These are phyloP conservation scores for Aspergillus clavatus DNA, from an alignment of 2,329 filamentous ascomycete species.

Conservation along the genomic window DNA sequence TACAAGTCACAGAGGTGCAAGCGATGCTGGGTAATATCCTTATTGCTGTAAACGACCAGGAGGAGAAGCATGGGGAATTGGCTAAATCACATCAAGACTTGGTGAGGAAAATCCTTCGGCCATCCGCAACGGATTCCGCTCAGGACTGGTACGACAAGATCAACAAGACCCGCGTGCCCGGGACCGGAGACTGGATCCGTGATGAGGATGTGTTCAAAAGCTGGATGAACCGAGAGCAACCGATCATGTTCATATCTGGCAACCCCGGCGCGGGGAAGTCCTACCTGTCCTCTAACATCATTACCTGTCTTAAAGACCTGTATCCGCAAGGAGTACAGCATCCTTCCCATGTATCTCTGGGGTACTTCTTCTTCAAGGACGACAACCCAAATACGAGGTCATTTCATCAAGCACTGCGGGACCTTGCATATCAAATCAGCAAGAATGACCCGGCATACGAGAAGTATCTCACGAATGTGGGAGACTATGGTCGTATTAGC, in stretches of 20 bases:
- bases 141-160: constrained; percentile 43
- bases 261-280: constrained; percentile 47
- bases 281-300: constrained; percentile 42
- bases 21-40: constrained; percentile 5
- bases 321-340: constrained; percentile 21
- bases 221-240: constrained; percentile 39
- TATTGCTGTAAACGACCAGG: constrained; percentile 3
- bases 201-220: constrained; percentile 36
- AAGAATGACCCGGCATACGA: constrained; percentile 45
- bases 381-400: constrained; percentile 46
- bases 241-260: constrained; percentile 44
- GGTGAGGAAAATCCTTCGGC: constrained; percentile 30
- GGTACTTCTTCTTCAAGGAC: constrained; percentile 49
- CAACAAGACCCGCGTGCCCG: constrained; percentile 37
- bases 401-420: constrained; percentile 43
- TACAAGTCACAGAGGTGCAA: constrained; percentile 8
- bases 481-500: constrained; percentile 40
- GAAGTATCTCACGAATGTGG: constrained; percentile 36
- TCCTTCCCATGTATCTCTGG: constrained; percentile 27
- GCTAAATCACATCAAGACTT: neutral
- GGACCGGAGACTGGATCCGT: constrained; percentile 47
- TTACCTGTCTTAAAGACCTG: constrained; percentile 36
- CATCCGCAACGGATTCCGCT: constrained; percentile 37
- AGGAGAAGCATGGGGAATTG: neutral
- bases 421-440: constrained; percentile 47